Evolutionary conservation across 768 basidiomycete species (phyloP).

Genomic region (Boletus rex-veris): DNA sequence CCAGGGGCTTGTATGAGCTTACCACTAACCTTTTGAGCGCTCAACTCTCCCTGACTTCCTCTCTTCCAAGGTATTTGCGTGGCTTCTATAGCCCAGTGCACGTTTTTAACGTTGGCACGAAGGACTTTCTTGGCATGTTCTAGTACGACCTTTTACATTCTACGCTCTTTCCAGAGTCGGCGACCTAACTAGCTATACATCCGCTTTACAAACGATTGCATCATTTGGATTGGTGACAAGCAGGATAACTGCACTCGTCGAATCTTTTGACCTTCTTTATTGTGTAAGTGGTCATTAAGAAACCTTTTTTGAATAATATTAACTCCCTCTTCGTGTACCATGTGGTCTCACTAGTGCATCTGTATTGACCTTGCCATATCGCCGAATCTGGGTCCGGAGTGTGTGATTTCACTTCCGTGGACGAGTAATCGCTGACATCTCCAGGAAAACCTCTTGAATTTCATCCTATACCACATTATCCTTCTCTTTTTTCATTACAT

Average conservation of each 20-base stretch:
- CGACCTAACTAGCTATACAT: constrained; percentile 23
- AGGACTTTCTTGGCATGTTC: constrained; percentile 40
- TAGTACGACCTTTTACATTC: constrained; percentile 21
- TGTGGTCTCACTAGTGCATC: constrained; percentile 26
- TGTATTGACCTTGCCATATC: constrained; percentile 38
- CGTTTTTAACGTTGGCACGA: constrained; percentile 40
- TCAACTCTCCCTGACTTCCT: constrained; percentile 8
- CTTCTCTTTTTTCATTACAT: constrained; percentile 74
- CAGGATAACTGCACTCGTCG: constrained; percentile 61
- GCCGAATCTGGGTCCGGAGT: constrained; percentile 37
- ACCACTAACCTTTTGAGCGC: background rate
- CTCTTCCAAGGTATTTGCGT: constrained; percentile 39
- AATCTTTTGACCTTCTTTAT: constrained; percentile 53
- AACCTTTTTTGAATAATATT: background rate
- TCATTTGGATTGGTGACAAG: constrained; percentile 69
- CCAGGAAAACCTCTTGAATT: constrained; percentile 57
- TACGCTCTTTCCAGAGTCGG: constrained; percentile 2
- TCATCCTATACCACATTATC: constrained; percentile 76
- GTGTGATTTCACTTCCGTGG: constrained; percentile 11
- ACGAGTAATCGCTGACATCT: constrained; percentile 4
- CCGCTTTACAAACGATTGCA: constrained; percentile 53
- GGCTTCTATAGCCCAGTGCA: constrained; percentile 36
- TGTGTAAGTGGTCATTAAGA: constrained; percentile 36
- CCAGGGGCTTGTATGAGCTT: constrained; percentile 55
- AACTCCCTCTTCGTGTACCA: constrained; percentile 14